These are phyloP conservation scores for Fraxinus dipetala DNA, from an alignment of 305 asterid species.

Conservation along the genomic window DNA sequence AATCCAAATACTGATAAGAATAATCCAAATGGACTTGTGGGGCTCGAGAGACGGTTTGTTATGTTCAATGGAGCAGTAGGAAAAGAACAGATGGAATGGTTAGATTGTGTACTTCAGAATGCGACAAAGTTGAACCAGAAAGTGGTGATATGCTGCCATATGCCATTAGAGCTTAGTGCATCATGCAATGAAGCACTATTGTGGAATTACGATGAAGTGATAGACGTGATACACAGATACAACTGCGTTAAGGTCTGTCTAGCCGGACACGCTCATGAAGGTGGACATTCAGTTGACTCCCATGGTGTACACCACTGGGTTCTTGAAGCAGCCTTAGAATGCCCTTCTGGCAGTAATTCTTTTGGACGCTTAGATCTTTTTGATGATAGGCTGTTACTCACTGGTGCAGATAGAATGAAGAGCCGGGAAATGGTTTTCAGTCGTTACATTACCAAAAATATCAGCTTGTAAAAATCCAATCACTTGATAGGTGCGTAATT, in stretches of 20 bases:
- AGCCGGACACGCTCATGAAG: conserved; percentile 75
- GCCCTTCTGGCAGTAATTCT: conserved; percentile 72
- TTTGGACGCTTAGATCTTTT: conserved; percentile 64
- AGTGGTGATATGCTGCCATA: conserved; percentile 68
- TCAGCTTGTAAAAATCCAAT: conserved; percentile 1
- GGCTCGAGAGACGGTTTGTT: conserved; percentile 62
- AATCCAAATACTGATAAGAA: conserved; percentile 75
- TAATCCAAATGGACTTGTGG: conserved; percentile 67
- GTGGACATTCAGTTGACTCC: conserved; percentile 56
- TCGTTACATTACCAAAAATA: conserved; percentile 21
- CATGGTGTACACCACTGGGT: conserved; percentile 75
- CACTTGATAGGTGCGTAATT: not conserved
- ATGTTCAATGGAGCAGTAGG: conserved; percentile 83
- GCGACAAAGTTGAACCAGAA: conserved; percentile 56
- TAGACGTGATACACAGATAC: conserved; percentile 61
- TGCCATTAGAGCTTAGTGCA: conserved; percentile 61
- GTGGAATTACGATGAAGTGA: conserved; percentile 84
- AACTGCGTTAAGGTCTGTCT: conserved; percentile 74
- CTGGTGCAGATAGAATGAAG: conserved; percentile 58
- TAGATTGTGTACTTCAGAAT: conserved; percentile 53
- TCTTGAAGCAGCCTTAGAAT: conserved; percentile 83
- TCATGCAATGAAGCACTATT: conserved; percentile 48
- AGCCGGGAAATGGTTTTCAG: conserved; percentile 61
- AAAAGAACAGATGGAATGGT: conserved; percentile 64
- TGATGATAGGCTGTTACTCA: conserved; percentile 47